Evolutionary conservation across 352 stramenopile species (phyloP), one percentile per base, ranked within the genome.

Genomic region (Globisporangium irregulare): DNA sequence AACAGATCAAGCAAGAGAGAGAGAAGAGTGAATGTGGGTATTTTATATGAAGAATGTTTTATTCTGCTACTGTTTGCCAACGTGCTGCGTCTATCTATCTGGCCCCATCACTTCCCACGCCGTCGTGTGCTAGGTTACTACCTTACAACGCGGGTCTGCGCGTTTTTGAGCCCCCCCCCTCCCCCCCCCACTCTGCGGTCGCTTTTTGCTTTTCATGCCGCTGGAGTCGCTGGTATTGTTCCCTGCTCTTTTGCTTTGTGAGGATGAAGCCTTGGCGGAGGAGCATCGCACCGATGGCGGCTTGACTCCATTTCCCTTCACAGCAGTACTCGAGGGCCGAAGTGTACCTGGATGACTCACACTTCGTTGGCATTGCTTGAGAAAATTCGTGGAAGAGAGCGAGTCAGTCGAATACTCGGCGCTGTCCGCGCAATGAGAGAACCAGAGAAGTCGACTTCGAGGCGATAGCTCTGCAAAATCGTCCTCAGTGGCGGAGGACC

Each of bases 401-500:
- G 61, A 32, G 20, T 43, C 18, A 48, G 36, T 46, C 51, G 10
- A 62, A 43, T 15, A 72, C 69, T 61, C 56, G 14, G 66, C 57
- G 22, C 74, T 71, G 27, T 72, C 66, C 4, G 59, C 74, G 60
- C 72, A 89, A 5, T 77, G 71, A 0, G 83, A 92, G 61, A 89
- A 76, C 74, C 82, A 90, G 7, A 92, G 65, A n/a, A 92, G 65
- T 0, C 81, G 80, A 46, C 76, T 88, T 32, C 84, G 81, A 53
- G 84, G 84, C 0, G 83, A 92, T 32, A 86, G 67, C n/a, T 73
- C 63, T 4, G 76, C 65, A 4, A 82, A 32, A 1, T 67, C 58
- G 57, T 64, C 64, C 36, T 73, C 69, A 24, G 12, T 54, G 8
- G 56, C 8, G 50, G 51, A 62, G 34, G 51, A 55, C 1, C 59